A percentile compares a stretch with the other conserved stretches of the same genome.
phyloP scores from a whole-genome alignment of 305 asterid genomes.

The Salvia sclarea region DNA sequence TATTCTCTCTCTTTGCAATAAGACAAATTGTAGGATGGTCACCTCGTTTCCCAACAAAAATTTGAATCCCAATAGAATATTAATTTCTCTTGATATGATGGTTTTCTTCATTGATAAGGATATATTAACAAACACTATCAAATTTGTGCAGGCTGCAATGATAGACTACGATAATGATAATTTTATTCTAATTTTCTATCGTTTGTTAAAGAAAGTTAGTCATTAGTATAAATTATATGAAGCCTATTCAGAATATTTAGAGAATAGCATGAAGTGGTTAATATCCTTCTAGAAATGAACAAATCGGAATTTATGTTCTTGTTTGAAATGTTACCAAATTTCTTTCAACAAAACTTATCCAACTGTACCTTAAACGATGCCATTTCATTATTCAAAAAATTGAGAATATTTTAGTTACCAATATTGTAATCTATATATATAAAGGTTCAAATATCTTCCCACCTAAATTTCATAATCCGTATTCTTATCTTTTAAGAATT shows the following conservation, averaged over 20 bases:
- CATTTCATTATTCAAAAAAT: too few species aligned
- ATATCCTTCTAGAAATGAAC: not conserved
- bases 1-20: constrained; percentile 3
- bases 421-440: too few species aligned
- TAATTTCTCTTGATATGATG: not conserved
- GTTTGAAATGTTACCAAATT: too few species aligned
- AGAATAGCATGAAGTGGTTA: too few species aligned
- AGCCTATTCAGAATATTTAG: too few species aligned
- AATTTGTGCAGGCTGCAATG: not conserved
- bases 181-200: not conserved
- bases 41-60: constrained; percentile 33
- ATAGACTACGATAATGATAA: not conserved
- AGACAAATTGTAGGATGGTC: constrained; percentile 41
- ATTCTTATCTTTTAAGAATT: too few species aligned
- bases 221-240: not conserved
- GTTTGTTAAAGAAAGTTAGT: not conserved
- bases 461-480: too few species aligned
- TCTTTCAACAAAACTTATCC: too few species aligned
- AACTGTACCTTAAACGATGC: too few species aligned
- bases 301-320: not conserved
- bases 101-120: not conserved
- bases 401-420: too few species aligned
- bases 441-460: too few species aligned
- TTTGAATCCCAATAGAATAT: not conserved
- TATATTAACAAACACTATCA: too few species aligned